These are phyloP conservation scores for Candida coquimbonensis DNA, from an alignment of 805 yeast species.

Conservation along the genomic window DNA sequence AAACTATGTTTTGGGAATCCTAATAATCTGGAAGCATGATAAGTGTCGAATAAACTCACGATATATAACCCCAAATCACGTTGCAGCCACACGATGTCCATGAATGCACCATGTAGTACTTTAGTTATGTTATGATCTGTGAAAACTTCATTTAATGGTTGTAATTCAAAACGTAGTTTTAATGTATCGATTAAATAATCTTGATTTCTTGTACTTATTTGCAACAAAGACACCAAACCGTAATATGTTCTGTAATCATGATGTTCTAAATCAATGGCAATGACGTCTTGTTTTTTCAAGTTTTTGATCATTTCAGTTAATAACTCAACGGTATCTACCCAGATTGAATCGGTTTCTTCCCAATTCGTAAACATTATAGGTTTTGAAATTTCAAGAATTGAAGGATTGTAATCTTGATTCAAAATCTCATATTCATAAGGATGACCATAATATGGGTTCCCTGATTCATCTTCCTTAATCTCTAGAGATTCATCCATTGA, in stretches of 20 bases:
- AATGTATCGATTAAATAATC: conserved; percentile 89
- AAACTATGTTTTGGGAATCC: conserved; percentile 77
- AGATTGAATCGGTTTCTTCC: conserved; percentile 54
- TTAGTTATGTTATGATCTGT: conserved; percentile 77
- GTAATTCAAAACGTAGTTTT: conserved; percentile 65
- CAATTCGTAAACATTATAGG: conserved; percentile 55
- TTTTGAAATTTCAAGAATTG: conserved; percentile 37
- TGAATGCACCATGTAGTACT: conserved; percentile 92
- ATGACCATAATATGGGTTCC: conserved; percentile 53
- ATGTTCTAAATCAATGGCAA: conserved; percentile 95
- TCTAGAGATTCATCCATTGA: conserved; percentile 46
- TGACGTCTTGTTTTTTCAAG: conserved; percentile 45
- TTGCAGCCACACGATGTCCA: conserved; percentile 97
- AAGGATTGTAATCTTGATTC: conserved; percentile 58
- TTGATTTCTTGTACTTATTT: conserved; percentile 69
- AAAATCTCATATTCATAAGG: conserved; percentile 79
- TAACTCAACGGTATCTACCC: conserved; percentile 59
- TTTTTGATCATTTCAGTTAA: conserved; percentile 48
- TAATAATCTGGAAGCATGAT: conserved; percentile 76
- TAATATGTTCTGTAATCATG: conserved; percentile 87
- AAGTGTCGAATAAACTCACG: conserved; percentile 88
- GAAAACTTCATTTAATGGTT: conserved; percentile 62
- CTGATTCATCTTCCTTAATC: conserved; percentile 36
- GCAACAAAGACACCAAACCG: conserved; percentile 91
- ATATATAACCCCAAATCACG: conserved; percentile 88